Conservation (phyloP, 73 alveolate genomes). For the Tetrahymena elliotti region DNA sequence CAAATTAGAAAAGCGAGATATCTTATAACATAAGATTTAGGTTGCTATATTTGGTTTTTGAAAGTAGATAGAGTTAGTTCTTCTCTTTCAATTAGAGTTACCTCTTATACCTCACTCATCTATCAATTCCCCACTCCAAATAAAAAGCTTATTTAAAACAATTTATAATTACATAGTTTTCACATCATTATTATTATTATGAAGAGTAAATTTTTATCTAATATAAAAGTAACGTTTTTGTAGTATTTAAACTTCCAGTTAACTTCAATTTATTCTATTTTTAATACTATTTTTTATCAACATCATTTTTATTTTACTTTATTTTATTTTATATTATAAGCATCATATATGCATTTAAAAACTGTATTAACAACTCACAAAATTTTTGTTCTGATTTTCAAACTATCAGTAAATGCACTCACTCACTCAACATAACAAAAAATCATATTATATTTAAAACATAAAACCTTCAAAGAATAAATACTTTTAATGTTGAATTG, state of each 20-base stretch:
- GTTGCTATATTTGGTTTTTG: neutral
- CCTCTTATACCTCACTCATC: neutral
- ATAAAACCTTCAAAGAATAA: too few species aligned
- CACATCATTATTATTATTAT: neutral
- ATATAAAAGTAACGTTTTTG: neutral
- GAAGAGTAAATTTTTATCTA: neutral
- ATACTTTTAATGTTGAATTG: too few species aligned
- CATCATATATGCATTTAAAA: neutral
- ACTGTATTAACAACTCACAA: neutral
- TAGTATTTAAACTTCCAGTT: neutral
- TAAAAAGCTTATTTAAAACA: neutral
- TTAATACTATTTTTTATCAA: neutral
- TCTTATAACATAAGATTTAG: neutral
- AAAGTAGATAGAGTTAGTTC: neutral
- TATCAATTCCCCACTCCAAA: neutral
- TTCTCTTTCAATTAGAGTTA: neutral
- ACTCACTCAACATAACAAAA: too few species aligned
- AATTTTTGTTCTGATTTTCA: neutral
- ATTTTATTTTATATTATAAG: neutral
- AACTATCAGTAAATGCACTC: neutral
- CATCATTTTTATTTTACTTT: neutral
- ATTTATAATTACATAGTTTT: neutral
- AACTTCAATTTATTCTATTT: neutral
- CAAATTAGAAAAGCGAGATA: neutral
- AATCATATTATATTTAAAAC: too few species aligned